Base-by-base conservation (phyloP, 202 grass and related monocot genomes). In the Carex arenaria region DNA sequence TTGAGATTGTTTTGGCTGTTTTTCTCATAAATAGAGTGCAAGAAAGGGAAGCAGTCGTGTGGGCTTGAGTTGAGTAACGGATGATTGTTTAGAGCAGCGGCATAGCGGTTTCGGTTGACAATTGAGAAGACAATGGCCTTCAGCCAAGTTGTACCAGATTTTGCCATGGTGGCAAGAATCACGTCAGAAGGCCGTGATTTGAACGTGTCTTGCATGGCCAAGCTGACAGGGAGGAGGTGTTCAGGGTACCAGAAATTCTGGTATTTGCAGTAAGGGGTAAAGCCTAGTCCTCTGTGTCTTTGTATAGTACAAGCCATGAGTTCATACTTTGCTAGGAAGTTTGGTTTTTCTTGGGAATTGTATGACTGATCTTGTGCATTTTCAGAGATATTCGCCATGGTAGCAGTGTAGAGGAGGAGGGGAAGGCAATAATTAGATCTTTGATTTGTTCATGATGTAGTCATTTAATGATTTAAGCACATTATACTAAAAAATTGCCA, bases 121-220 rank as follows among this genome's bases (percentile, higher is more conserved):
- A 91, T 49, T 68, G 14, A 12, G 87, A 84, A 91, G 18, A 84
- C 36, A 47, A 91, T 67, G 4, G 90, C 87, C 67, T 91, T 91
- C 38, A 91, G 71, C 90, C 90, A 91, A 34, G 84, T 91, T 5
- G 76, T 82, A 66, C 86, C 86, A 54, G 81, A 81, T 60, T 89
- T 91, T 31, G 30, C 73, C 4, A 82, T 32, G 81, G 87, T 89
- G 67, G 86, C 67, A 42, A 91, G 80, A 61, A 89, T 22, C 38
- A 91, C 42, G 54, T 89, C 87, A 15, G 61, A 51, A 3, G 87
- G 84, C 17, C 76, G 51, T 23, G 89, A 78, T 47, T 57, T 30
- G 89, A 90, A 90, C 4, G 71, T 53, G 78, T 83, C 77, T 3
- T 61, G 61, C 38, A 45, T 23, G 77, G 85, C 82, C 5, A 90